Base-by-base conservation (phyloP, 129 eudicot species). In the Chrysanthemum makinoi region DNA sequence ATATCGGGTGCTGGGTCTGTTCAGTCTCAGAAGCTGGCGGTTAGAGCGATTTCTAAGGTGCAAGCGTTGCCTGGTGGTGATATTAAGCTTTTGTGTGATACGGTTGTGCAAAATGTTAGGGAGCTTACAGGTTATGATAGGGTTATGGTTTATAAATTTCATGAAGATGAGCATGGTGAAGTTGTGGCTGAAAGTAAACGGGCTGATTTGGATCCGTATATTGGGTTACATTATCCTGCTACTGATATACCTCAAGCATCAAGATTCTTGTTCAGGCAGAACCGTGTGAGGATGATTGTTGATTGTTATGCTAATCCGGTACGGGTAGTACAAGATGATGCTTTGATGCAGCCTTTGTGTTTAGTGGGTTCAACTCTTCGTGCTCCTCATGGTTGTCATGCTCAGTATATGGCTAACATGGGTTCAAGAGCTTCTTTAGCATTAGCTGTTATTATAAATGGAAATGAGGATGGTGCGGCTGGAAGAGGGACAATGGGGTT, bases 221-320 rank as follows among this genome's bases (percentile, higher is more conserved):
- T 95, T 28, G 99, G 99, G 19, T 83, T 95, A 69, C 99, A 90
- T 72, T 95, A 95, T 77, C 99, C 99, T 22, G 90, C 99, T 15
- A 95, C 99, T 0, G 99, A 95, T 58, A 90, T 95, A 68, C 99
- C 99, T 19, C 99, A 95, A 66, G 99, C 97, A 8, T 91, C 99
- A 0, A 86, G 99, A 78, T 88, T 84, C 79, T 65, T 95, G 74
- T 95, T 95, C 68, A 83, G 83, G 61, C 91, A 88, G 67, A 95
- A 86, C 63, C 83, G 97, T 60, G 96, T 81, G 33, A 81, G 99
- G 72, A 86, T 95, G 96, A 90, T 95, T 22, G 99, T 90, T 17
- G 96, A 95, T 43, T 90, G 99, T 55, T 72, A 81, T 54, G 88
- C 91, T 10, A 81, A 74, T 2, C 83, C 88, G 0, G 97, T 95